phyloP scores from a whole-genome alignment of 805 yeast genomes.

The Ogataea ramenticola region DNA sequence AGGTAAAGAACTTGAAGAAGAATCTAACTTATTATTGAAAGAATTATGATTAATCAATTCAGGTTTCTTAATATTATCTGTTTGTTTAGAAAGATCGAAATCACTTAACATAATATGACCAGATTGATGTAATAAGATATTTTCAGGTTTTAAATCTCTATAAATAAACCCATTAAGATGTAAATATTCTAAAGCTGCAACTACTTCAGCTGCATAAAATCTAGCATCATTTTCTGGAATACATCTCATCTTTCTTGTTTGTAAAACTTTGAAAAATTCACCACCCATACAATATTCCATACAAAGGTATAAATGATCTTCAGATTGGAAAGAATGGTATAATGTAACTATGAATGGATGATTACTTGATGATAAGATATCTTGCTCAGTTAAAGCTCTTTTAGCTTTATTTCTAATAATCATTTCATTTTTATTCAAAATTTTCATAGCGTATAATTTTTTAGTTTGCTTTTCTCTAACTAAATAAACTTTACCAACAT shows the following conservation, averaged over 20 bases:
- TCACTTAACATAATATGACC: conserved; percentile 98
- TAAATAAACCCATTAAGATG: conserved; percentile 97
- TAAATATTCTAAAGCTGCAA: conserved; percentile 91
- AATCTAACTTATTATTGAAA: conserved; percentile 18
- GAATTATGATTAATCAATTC: conserved; percentile 40
- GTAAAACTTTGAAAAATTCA: conserved; percentile 92
- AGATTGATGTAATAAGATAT: conserved; percentile 86
- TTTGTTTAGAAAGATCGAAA: conserved; percentile 90
- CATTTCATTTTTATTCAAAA: conserved; percentile 86
- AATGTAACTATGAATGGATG: conserved; percentile 97
- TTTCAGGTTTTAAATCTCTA: conserved; percentile 95
- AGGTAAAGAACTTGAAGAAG: conserved; percentile 30
- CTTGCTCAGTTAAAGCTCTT: conserved; percentile 94
- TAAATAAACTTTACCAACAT: conserved; percentile 92
- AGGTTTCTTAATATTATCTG: conserved; percentile 71
- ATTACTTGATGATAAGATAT: conserved; percentile 87
- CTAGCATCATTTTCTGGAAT: conserved; percentile 83
- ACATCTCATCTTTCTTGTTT: conserved; percentile 81
- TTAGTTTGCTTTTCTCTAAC: conserved; percentile 77
- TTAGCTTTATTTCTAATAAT: conserved; percentile 90
- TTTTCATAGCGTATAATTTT: conserved; percentile 86
- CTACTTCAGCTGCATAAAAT: conserved; percentile 94
- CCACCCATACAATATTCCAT: conserved; percentile 99
- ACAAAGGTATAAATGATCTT: conserved; percentile 83
- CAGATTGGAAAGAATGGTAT: conserved; percentile 94